A percentile compares a stretch with the other conserved stretches of the same genome.
Evolutionary conservation across 495 filamentous ascomycete genomes (phyloP).

Genomic region (Penicillium samsonianum): DNA sequence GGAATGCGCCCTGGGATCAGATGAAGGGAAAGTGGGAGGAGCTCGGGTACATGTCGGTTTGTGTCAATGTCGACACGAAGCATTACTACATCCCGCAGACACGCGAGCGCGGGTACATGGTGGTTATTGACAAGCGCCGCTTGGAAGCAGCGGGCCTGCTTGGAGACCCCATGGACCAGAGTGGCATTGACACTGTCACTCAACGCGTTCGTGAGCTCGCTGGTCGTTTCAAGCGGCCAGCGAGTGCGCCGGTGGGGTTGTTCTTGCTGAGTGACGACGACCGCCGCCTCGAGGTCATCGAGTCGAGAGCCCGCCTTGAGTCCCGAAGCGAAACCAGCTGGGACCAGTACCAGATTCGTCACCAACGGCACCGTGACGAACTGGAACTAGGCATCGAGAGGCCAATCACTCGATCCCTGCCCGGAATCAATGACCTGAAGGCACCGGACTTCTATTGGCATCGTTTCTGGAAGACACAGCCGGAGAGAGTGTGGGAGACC

Average conservation of each 20-base stretch:
- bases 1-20: slow-evolving; percentile 59
- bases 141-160: slow-evolving; percentile 25
- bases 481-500: slow-evolving; percentile 65
- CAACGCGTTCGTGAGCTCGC: slow-evolving; percentile 29
- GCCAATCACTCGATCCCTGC: slow-evolving; percentile 59
- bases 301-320: slow-evolving; percentile 30
- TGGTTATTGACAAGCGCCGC: slow-evolving; percentile 54
- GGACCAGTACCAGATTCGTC: slow-evolving; percentile 57
- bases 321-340: slow-evolving; percentile 45
- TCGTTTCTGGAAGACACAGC: slow-evolving; percentile 46
- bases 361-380: slow-evolving; percentile 51
- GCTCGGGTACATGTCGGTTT: slow-evolving; percentile 56
- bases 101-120: slow-evolving; percentile 68
- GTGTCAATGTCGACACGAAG: slow-evolving; percentile 63
- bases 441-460: slow-evolving; percentile 59
- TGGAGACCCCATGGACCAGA: slow-evolving; percentile 15
- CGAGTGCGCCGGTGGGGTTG: slow-evolving; percentile 63
- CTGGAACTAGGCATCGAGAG: slow-evolving; percentile 52
- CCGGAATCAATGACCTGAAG: slow-evolving; percentile 45
- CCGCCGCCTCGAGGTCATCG: slow-evolving; percentile 52
- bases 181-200: slow-evolving; percentile 31
- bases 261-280: slow-evolving; percentile 65
- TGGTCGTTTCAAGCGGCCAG: slow-evolving; percentile 49
- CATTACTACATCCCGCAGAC: slow-evolving; percentile 81
- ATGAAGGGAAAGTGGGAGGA: slow-evolving; percentile 52